Base-by-base conservation (phyloP, 352 stramenopile genomes). In the Phytophthora sansomeana region DNA sequence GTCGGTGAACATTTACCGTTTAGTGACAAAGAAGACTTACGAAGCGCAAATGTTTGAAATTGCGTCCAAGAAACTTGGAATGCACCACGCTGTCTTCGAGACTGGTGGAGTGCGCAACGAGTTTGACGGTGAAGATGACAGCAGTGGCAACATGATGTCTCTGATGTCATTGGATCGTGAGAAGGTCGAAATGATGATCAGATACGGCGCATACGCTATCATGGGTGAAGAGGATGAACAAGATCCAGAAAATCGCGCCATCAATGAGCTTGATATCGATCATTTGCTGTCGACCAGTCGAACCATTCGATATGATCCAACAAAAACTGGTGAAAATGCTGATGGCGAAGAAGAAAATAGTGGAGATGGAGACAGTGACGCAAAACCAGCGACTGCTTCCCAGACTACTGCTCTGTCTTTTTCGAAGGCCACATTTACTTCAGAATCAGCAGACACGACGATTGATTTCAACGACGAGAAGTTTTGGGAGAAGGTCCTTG, bases 21-120 rank as follows among this genome's bases (percentile, higher is more conserved):
- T 99, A 10, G 96, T 99, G 57, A 99, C 98, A 9, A 99, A 98
- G 78, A 96, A 98, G 49, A 99, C 96, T 19, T 99, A 99, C 67
- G 98, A 99, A 80, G 96, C 97, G 43, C 97, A 99, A 69, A 99
- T 99, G 96, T 99, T 99, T 83, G 97, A 99, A 56, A 97, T 98
- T 62, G 98, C 98, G 13, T 98, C 89, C 21, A 99, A 98, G 74
- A 99, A 99, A 74, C 84, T 99, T 6, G 98, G 97, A 9, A 96
- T 99, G 69, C 97, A 99, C 74, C 97, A 99, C 62, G 98, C 97
- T 32, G 95, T 99, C 17, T 95, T 99, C 26, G 98, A 98, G 55
- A 99, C 96, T 26, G 87, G 90, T 44, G 89, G 89, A 62, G 87
- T 96, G 33, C 87, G 89, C 16, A 96, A 97, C 41, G 89, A 96